Conservation (phyloP, 352 stramenopile species). For the Globisporangium abappressorium region DNA sequence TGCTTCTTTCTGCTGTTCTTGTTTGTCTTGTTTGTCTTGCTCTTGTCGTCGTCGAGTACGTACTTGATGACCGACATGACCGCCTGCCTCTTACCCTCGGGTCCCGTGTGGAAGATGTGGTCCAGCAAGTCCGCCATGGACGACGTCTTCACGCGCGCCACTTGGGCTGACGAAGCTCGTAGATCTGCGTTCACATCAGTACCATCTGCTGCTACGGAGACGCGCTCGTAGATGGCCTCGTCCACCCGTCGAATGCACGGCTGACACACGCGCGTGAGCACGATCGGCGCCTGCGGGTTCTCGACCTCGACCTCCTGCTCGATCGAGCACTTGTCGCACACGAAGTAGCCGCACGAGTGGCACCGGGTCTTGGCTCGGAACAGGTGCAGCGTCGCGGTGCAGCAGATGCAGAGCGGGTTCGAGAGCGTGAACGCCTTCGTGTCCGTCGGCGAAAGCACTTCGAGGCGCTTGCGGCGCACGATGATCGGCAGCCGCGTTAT, state of each 20-base stretch:
- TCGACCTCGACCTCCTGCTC: conserved; percentile 35
- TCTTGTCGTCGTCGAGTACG: conserved; percentile 27
- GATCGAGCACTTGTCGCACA: conserved; percentile 47
- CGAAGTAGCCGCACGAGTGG: conserved; percentile 46
- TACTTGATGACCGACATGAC: conserved; percentile 50
- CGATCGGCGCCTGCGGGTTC: conserved; percentile 23
- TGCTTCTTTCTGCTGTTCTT: neutral
- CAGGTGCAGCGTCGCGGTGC: conserved; percentile 31
- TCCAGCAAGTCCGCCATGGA: conserved; percentile 20
- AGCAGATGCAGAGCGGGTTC: conserved; percentile 39
- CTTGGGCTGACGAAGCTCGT: conserved; percentile 16
- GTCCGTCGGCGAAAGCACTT: conserved; percentile 32
- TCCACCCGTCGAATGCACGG: conserved; percentile 45
- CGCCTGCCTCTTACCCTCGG: conserved; percentile 12
- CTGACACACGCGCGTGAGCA: conserved; percentile 39
- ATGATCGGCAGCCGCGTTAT: conserved; percentile 35
- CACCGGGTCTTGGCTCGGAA: conserved; percentile 35
- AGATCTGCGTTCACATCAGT: too few relatives aligned
- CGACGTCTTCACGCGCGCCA: conserved; percentile 19
- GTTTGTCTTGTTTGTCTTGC: neutral
- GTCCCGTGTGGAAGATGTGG: conserved; percentile 27
- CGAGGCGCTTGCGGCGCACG: conserved; percentile 39
- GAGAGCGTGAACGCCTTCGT: conserved; percentile 26
- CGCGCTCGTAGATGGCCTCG: conserved; percentile 33
- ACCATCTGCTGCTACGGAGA: neutral